Percentiles rank a stretch among this genome's conserved stretches.
Evolutionary conservation across 2,329 filamentous ascomycete genomes (phyloP).

Genomic region (Penicillium sp.): DNA sequence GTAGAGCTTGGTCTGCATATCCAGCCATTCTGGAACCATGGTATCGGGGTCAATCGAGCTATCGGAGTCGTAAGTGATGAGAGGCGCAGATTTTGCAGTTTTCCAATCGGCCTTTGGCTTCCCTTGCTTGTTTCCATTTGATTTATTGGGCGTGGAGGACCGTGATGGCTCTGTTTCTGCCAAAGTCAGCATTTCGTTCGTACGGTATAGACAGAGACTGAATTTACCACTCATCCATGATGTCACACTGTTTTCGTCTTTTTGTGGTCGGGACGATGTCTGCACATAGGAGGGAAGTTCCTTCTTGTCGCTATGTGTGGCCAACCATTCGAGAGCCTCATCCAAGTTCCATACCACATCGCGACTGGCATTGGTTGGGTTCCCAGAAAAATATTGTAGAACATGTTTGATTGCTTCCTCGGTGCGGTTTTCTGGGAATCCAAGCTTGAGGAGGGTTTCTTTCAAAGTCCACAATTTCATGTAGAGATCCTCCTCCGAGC

Average conservation of each 20-base stretch:
- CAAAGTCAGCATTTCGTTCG: slow-evolving; percentile 25
- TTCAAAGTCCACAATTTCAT: slow-evolving; percentile 82
- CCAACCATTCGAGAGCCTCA: slow-evolving; percentile 86
- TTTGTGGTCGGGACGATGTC: slow-evolving; percentile 27
- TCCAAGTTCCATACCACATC: slow-evolving; percentile 81
- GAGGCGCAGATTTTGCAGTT: slow-evolving; percentile 20
- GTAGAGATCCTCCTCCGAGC: slow-evolving; percentile 73
- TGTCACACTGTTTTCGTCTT: slow-evolving; percentile 30
- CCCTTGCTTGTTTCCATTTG: slow-evolving; percentile 23
- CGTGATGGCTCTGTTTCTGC: slow-evolving; percentile 31
- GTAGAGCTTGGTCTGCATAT: slow-evolving; percentile 68
- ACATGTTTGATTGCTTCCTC: slow-evolving; percentile 64
- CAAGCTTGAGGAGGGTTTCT: slow-evolving; percentile 65
- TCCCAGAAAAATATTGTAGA: slow-evolving; percentile 64
- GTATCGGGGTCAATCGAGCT: slow-evolving; percentile 73
- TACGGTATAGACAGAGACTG: slow-evolving; percentile 9
- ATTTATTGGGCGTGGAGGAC: slow-evolving; percentile 25
- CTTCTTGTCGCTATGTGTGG: slow-evolving; percentile 66
- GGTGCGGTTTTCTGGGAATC: slow-evolving; percentile 65
- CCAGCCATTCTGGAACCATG: slow-evolving; percentile 72
- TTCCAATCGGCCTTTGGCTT: slow-evolving; percentile 28
- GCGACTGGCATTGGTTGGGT: slow-evolving; percentile 52
- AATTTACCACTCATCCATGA: slow-evolving; percentile 40
- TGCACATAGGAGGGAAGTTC: slow-evolving; percentile 72
- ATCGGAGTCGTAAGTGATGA: slow-evolving; percentile 47